phyloP scores from a whole-genome alignment of 495 filamentous ascomycete genomes.

The Xylaria curta region DNA sequence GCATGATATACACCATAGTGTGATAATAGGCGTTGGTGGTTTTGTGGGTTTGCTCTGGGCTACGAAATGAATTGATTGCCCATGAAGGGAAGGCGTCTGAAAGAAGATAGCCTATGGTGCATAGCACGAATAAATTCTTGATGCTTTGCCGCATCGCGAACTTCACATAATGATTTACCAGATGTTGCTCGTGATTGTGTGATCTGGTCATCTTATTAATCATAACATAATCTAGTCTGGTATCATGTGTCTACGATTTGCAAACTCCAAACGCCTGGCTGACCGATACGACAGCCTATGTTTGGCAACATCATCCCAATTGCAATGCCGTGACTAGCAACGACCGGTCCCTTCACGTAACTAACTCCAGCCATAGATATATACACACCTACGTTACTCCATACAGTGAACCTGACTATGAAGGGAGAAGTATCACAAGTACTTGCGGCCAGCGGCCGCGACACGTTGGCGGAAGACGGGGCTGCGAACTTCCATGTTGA shows the following conservation, averaged over 20 bases:
- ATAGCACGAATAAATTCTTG: slow-evolving; percentile 14
- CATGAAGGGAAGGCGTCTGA: slow-evolving; percentile 23
- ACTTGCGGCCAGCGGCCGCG: slow-evolving; percentile 88
- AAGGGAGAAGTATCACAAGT: slow-evolving; percentile 59
- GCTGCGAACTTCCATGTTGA: slow-evolving; percentile 82
- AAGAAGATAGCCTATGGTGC: slow-evolving; percentile 22
- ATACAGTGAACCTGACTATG: not conserved
- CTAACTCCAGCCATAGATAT: not conserved
- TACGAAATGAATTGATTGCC: slow-evolving; percentile 32
- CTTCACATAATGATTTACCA: not conserved
- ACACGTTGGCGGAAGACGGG: slow-evolving; percentile 83
- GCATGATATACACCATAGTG: slow-evolving; percentile 39
- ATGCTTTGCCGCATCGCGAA: slow-evolving; percentile 8
- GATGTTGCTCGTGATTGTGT: not conserved
- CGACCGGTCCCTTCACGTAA: not conserved
- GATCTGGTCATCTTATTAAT: not conserved
- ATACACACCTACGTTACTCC: not conserved
- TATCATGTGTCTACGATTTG: slow-evolving; percentile 11
- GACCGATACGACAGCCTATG: not conserved
- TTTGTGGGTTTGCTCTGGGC: slow-evolving; percentile 33
- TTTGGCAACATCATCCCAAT: not conserved
- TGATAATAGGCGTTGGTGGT: slow-evolving; percentile 42
- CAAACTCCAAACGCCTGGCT: slow-evolving; percentile 15
- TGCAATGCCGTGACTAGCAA: not conserved
- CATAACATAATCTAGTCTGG: not conserved